Evolutionary conservation across 805 yeast species (phyloP).

Genomic region (Lipomyces lipofer): DNA sequence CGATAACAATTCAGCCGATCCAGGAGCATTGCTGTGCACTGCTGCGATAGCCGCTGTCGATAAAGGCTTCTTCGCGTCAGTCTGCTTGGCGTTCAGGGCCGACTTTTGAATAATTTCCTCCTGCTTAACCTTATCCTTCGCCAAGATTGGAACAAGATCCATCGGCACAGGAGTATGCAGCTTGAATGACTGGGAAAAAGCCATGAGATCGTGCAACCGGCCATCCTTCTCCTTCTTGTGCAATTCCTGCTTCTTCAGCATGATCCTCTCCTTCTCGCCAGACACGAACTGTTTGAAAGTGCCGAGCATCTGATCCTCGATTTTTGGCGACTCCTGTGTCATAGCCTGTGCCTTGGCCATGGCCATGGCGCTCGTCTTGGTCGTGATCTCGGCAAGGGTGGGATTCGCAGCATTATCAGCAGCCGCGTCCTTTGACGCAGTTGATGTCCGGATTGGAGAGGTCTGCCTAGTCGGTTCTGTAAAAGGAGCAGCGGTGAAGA

Average conservation of each 20-base stretch:
- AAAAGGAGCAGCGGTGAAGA: conserved; percentile 5
- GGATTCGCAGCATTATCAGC: not conserved
- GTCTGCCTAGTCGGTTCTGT: not conserved
- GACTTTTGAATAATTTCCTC: conserved; percentile 52
- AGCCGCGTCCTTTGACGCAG: conserved; percentile 6
- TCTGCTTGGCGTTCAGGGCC: conserved; percentile 23
- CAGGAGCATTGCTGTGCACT: conserved; percentile 25
- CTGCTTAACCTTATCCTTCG: conserved; percentile 67
- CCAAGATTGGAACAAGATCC: conserved; percentile 66
- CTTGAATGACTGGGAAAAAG: conserved; percentile 80
- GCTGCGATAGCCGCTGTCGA: conserved; percentile 31
- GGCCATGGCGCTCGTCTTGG: not conserved
- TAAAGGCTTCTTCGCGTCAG: conserved; percentile 21
- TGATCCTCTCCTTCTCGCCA: conserved; percentile 37
- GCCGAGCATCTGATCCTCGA: conserved; percentile 37
- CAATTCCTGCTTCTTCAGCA: conserved; percentile 35
- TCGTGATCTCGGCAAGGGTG: not conserved
- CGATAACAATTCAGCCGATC: conserved; percentile 3
- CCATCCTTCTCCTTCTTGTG: conserved; percentile 39
- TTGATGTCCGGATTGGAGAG: conserved; percentile 1
- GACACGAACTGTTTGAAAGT: conserved; percentile 39
- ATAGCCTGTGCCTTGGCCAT: not conserved
- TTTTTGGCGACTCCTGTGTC: conserved; percentile 6
- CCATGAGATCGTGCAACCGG: conserved; percentile 51
- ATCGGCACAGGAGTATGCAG: conserved; percentile 55